phyloP scores from a whole-genome alignment of 192 early-diverging fungal species.

The Dissophora ornata region DNA sequence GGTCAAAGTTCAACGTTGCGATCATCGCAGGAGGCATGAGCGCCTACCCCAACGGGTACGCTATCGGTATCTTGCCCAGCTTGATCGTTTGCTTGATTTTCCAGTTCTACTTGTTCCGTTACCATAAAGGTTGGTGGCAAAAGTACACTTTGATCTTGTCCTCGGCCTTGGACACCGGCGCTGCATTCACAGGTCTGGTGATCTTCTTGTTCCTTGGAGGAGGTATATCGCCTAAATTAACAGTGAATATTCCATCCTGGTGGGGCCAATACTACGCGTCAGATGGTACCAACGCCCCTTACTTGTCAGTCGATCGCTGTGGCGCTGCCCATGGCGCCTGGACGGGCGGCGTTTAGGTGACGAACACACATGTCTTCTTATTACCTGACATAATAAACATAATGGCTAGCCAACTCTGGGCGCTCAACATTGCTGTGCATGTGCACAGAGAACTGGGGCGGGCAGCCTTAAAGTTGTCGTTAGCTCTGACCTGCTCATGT shows the following conservation, averaged over 20 bases:
- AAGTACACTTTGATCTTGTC: constrained; percentile 77
- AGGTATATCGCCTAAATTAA: constrained; percentile 36
- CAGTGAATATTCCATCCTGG: constrained; percentile 18
- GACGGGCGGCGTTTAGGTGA: constrained; percentile 17
- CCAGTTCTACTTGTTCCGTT: constrained; percentile 62
- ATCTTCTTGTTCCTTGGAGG: constrained; percentile 65
- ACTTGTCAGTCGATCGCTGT: constrained; percentile 17
- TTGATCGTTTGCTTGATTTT: constrained; percentile 57
- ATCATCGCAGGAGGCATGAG: constrained; percentile 61
- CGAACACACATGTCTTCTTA: neutral
- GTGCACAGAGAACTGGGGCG: too few relatives aligned
- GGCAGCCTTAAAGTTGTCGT: too few relatives aligned
- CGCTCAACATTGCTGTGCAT: too few relatives aligned
- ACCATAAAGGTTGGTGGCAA: constrained; percentile 63
- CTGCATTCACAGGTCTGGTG: constrained; percentile 59
- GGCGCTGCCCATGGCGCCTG: too few relatives aligned
- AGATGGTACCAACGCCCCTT: constrained; percentile 4
- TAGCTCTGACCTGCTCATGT: too few relatives aligned
- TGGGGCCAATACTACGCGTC: constrained; percentile 33
- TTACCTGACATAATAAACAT: too few relatives aligned
- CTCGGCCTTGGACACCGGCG: constrained; percentile 72
- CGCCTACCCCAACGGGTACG: constrained; percentile 59
- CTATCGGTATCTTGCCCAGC: constrained; percentile 35
- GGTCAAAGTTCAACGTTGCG: constrained; percentile 65
- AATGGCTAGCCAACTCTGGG: too few relatives aligned